Conservation (phyloP, 2,329 filamentous ascomycete genomes). For the Didymella segeticola region DNA sequence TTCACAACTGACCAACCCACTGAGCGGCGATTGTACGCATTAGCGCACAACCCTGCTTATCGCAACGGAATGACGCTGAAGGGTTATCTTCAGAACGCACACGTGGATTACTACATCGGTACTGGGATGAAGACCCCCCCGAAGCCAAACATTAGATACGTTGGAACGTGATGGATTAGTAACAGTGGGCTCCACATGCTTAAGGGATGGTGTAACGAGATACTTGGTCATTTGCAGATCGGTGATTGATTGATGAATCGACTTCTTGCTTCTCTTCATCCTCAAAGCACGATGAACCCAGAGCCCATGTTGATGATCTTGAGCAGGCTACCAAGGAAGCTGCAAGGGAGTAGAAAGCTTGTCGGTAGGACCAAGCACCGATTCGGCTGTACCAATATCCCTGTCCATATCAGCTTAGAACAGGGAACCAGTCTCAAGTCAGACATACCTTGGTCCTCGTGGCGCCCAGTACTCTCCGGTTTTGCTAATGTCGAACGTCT, state of each 20-base stretch:
- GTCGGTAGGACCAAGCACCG: constrained; percentile 64
- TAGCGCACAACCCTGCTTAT: constrained; percentile 18
- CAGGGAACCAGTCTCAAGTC: not conserved
- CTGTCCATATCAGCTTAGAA: constrained; percentile 49
- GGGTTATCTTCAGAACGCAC: constrained; percentile 16
- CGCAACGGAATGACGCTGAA: constrained; percentile 19
- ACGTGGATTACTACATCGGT: constrained; percentile 15
- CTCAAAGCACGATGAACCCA: no score
- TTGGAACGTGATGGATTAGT: no score
- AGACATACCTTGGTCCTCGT: constrained; percentile 68
- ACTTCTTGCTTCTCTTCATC: no score
- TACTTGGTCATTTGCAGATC: no score
- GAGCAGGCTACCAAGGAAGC: constrained; percentile 64
- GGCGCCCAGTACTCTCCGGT: constrained; percentile 78
- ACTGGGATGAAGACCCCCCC: constrained; percentile 11
- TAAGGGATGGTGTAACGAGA: no score
- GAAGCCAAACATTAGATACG: constrained; percentile 7
- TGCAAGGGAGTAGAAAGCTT: constrained; percentile 68
- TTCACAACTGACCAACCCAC: constrained; percentile 13
- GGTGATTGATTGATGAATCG: no score
- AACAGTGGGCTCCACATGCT: no score
- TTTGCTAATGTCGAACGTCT: constrained; percentile 68
- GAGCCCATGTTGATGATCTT: no score
- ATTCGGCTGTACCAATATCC: constrained; percentile 73
- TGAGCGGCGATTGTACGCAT: constrained; percentile 12